These are phyloP conservation scores for Coniochaeta prunicola DNA, from an alignment of 2,329 filamentous ascomycete genomes.

Conservation along the genomic window DNA sequence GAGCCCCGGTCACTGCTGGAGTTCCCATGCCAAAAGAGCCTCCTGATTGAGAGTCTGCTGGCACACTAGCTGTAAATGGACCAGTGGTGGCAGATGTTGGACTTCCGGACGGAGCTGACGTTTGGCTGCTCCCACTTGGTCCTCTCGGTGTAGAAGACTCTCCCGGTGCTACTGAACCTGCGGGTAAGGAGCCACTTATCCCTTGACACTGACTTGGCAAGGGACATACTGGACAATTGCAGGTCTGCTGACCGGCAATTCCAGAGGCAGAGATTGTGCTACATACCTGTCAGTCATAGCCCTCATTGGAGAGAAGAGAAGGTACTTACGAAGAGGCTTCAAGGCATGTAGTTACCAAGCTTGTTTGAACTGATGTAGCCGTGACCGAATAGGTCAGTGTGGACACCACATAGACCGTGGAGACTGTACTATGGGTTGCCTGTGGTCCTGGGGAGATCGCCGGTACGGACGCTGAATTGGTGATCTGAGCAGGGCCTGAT, in stretches of 20 bases:
- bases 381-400: background rate
- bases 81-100: background rate
- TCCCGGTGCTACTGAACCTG: background rate
- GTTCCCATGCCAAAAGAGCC: background rate
- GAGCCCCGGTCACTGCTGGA: background rate
- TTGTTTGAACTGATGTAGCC: background rate
- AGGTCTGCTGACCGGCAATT: background rate
- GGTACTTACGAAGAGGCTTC: background rate
- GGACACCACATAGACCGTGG: background rate
- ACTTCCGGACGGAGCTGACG: background rate
- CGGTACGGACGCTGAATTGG: background rate
- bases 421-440: background rate
- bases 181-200: background rate
- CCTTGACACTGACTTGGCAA: background rate
- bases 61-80: background rate
- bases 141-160: background rate
- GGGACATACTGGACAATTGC: background rate
- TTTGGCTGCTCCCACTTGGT: background rate
- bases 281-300: background rate
- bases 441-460: background rate
- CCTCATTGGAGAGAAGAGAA: background rate
- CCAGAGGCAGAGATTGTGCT: background rate
- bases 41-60: no score
- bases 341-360: background rate
- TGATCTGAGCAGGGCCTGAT: background rate